Evolutionary conservation across 495 filamentous ascomycete genomes (phyloP), one percentile per base, ranked within the genome.

Genomic region (Tetracladium setigerum): DNA sequence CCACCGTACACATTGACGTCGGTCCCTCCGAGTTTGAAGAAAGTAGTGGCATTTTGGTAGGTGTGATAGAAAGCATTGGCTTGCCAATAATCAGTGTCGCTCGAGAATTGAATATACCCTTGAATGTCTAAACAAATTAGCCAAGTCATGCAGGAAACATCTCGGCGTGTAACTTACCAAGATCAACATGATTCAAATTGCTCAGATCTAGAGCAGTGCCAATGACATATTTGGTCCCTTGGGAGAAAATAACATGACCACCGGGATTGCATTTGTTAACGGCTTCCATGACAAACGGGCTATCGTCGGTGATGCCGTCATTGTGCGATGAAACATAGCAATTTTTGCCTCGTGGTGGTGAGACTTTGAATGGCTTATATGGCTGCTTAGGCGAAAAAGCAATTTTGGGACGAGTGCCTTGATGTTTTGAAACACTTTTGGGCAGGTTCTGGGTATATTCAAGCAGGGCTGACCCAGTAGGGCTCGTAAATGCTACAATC

Each of bases 1-100:
- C 68, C 68, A 4, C 79, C 79, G 43, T 82, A 85, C 33, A 85
- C 61, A 55, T 82, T 81, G 22, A 85, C 77, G 50, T 85, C 80
- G 12, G 70, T 61, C n/a, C 81, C 81, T 16, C 81, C 80, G 49
- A 84, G 64, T 60, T 76, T 68, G 71, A 78, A 85, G 68, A 83
- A 83, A 7, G 76, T 76, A 0, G 74, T 75, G 1, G 76, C 70
- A 47, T 82, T 80, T 54, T 85, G 81, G 62, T 72, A 84, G 39
- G 56, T 62, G 14, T 81, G 74, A 11, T 64, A 57, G 66, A 83
- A 83, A 14, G 66, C 60, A 47, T 79, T 68, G 14, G 57, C 63
- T 53, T 81, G 69, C 81, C 81, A 84, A 66, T 83, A 85, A 41
- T 70, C 65, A 5, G 74, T 80, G 59, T 85, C 72, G 46, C 76